Base-by-base conservation (phyloP, 148 eudicot species). In the Dysphania ambrosioides region DNA sequence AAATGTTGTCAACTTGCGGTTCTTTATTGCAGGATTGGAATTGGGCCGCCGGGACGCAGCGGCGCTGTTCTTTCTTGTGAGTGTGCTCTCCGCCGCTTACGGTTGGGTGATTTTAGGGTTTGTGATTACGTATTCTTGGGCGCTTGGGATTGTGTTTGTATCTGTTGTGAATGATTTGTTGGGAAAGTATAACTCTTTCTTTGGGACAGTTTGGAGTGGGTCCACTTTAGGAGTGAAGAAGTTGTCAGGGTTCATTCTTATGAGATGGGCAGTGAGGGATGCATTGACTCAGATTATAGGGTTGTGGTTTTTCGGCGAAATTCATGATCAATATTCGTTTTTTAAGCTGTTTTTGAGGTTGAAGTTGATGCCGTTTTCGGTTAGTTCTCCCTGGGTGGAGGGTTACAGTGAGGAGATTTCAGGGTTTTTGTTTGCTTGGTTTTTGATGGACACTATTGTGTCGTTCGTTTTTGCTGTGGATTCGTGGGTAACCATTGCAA, bases 261-360 rank as follows among this genome's bases (percentile, higher is more conserved):
- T 92, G 97, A 87, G 87, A 72, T 92, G 97, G 99, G 94, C 94
- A 1, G 93, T 95, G 3, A 86, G 90, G 75, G 97, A 95, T 68
- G 91, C 91, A 9, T 77, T 95, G 47, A 86, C 91, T 0, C 97
- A 92, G 84, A 65, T 95, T 26, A 80, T 95, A 31, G 94, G 97
- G 27, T 72, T 95, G 60, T 95, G 85, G 81, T 90, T 83, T 77
- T 92, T 95, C 64, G 91, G 97, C 3, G 93, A 92, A 70, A 85
- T 92, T 58, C 93, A 86, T n/a, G 97, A 95, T 80, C 97, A 88
- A 70, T 90, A 90, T 71, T 81, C 89, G 16, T 84, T 89, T 63
- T 92, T 92, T 71, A 95, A 87, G 86, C 82, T 95, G 69, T 90
- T 92, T 77, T 80, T 92, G 83, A 85, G 94, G 85, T 70, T 90